Conservation (phyloP, 2,329 filamentous ascomycete species). For the Didymella pinodella region DNA sequence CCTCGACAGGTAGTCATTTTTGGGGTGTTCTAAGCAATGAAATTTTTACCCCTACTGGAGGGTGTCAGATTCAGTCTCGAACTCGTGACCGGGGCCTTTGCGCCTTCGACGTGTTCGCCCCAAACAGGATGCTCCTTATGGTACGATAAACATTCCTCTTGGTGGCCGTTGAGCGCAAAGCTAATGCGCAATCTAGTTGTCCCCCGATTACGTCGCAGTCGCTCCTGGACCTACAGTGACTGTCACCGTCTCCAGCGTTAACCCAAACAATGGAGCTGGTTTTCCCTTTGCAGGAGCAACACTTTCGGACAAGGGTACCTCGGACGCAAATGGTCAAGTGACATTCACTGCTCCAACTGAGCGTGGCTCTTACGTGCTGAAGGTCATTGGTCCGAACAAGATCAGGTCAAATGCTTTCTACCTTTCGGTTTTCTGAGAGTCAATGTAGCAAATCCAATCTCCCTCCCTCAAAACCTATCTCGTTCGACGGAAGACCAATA, state of each 20-base stretch:
- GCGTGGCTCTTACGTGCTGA: not conserved
- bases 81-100: not conserved
- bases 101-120: not conserved
- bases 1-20: not conserved
- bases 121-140: not conserved
- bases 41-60: not conserved
- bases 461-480: no score
- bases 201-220: not conserved
- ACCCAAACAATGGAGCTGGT: no score
- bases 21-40: not conserved
- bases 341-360: not conserved
- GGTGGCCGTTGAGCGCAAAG: not conserved
- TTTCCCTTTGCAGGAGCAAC: no score
- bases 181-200: not conserved
- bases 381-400: not conserved
- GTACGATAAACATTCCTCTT: not conserved
- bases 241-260: not conserved
- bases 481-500: no score
- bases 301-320: not conserved
- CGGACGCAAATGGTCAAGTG: not conserved
- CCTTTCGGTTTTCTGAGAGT: not conserved
- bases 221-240: not conserved
- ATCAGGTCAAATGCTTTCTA: not conserved
- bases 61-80: not conserved
- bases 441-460: no score